phyloP scores from a whole-genome alignment of 768 basidiomycete genomes.

The Gautieria morchelliformis region DNA sequence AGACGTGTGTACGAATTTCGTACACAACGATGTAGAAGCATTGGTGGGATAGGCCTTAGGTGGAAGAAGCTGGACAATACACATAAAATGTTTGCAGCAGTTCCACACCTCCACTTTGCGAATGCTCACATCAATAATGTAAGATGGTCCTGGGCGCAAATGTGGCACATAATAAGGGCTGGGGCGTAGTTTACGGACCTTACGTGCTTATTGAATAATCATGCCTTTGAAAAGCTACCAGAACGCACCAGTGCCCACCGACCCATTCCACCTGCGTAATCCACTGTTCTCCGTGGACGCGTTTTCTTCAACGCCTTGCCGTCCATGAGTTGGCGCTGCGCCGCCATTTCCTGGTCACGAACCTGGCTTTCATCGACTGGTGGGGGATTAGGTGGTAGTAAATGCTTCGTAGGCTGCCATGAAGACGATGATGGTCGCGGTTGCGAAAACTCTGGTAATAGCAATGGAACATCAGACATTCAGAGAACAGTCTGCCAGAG shows the following conservation, averaged over 20 bases:
- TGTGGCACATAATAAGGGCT: conserved; percentile 67
- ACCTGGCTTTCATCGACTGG: conserved; percentile 66
- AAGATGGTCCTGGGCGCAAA: conserved; percentile 79
- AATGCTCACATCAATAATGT: conserved; percentile 68
- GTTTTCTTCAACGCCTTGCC: conserved; percentile 86
- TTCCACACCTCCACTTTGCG: conserved; percentile 22
- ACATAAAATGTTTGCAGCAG: conserved; percentile 15
- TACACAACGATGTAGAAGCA: conserved; percentile 87
- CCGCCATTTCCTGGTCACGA: conserved; percentile 72
- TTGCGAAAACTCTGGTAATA: conserved; percentile 1
- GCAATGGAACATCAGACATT: background rate
- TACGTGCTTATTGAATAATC: background rate
- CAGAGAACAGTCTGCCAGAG: background rate
- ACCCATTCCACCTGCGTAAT: conserved; percentile 84
- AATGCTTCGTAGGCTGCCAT: conserved; percentile 70
- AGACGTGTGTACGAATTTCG: conserved; percentile 95
- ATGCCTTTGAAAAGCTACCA: background rate
- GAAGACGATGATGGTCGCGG: conserved; percentile 1
- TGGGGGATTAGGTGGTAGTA: conserved; percentile 64
- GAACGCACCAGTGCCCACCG: conserved; percentile 72
- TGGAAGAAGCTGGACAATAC: conserved; percentile 65
- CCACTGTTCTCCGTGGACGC: conserved; percentile 86
- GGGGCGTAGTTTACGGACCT: conserved; percentile 74
- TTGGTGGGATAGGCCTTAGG: conserved; percentile 89
- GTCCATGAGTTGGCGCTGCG: conserved; percentile 60